Evolutionary conservation across 2,329 filamentous ascomycete species (phyloP), one percentile per base, ranked within the genome.

Genomic region (Aspergillus sp.): DNA sequence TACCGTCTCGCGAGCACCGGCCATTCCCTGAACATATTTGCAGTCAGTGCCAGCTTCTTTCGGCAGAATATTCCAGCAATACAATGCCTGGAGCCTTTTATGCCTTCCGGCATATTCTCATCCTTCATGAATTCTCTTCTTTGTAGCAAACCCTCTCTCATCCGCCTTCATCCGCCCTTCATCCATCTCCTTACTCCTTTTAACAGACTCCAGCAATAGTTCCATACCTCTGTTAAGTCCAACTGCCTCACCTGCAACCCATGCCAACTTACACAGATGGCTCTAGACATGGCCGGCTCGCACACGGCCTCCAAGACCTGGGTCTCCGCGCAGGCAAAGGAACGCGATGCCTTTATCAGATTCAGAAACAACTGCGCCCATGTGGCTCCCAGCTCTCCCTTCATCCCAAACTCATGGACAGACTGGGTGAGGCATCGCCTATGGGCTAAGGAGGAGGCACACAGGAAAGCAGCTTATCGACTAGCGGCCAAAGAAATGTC

Each of bases 231-330:
- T 22, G 19, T 22, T 6, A 22, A 10, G 19, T 5, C 19, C 19
- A 22, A 22, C 5, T 22, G 6, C 19, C 19, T 6, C 19, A 22
- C 6, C 19, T 6, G 19, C n/a, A n/a, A 22, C 5, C 19, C 5
- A 22, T 6, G 10, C 19, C 10, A 22, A 22, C 19, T 6, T 5
- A 22, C 5, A 5, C 19, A 22, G 19, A 22, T 22, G 19, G 19
- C 19, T 22, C 19, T 10, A 5, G 10, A 10, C 5, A 5, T 6
- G 6, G 19, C 6, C 19, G 19, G 19, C 28, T 27, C 34, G 8
- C 15, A 39, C 28, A 36, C 34, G 15, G 39, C 44, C 6, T 58
- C 53, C 14, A 45, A 41, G 26, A 55, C 47, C 20, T 58, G 54
- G 53, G 34, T 46, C 17, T 49, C 45, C 25, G 32, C 42, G 5